Conservation (phyloP, 2,329 filamentous ascomycete genomes). For the Pyrenophora tritici-repentis region DNA sequence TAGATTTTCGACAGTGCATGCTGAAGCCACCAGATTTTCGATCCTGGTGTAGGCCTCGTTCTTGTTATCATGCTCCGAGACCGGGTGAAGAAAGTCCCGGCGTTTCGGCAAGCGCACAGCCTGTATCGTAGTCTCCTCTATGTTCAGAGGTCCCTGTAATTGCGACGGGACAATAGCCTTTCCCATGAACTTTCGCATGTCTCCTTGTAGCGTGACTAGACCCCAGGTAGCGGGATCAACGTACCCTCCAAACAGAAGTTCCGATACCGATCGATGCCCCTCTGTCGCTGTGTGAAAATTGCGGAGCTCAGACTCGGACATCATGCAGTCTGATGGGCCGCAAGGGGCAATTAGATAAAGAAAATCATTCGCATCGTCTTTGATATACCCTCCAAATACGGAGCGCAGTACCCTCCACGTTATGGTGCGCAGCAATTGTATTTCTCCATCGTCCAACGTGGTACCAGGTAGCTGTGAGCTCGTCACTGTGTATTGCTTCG, state of each 20-base stretch:
- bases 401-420: conserved; percentile 37
- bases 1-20: conserved; percentile 56
- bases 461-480: conserved; percentile 16
- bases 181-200: conserved; percentile 30
- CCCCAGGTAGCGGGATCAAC: conserved; percentile 28
- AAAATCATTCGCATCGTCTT: conserved; percentile 33
- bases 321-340: conserved; percentile 8
- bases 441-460: conserved; percentile 18
- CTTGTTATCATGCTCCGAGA: conserved; percentile 9
- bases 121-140: conserved; percentile 16
- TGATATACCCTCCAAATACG: conserved; percentile 27
- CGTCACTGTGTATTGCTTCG: conserved; percentile 25
- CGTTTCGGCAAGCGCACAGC: conserved; percentile 56
- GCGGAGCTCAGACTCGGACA: conserved; percentile 15
- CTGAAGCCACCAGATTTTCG: conserved; percentile 54
- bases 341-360: conserved; percentile 37
- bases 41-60: conserved; percentile 49
- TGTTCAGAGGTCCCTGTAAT: not conserved
- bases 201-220: conserved; percentile 25
- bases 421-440: conserved; percentile 25
- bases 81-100: conserved; percentile 63
- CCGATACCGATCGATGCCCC: conserved; percentile 14
- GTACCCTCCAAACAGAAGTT: conserved; percentile 15
- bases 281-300: conserved; percentile 23
- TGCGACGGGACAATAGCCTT: not conserved